These are phyloP conservation scores for Clonostachys solani DNA, from an alignment of 2,329 filamentous ascomycete genomes.

Conservation along the genomic window DNA sequence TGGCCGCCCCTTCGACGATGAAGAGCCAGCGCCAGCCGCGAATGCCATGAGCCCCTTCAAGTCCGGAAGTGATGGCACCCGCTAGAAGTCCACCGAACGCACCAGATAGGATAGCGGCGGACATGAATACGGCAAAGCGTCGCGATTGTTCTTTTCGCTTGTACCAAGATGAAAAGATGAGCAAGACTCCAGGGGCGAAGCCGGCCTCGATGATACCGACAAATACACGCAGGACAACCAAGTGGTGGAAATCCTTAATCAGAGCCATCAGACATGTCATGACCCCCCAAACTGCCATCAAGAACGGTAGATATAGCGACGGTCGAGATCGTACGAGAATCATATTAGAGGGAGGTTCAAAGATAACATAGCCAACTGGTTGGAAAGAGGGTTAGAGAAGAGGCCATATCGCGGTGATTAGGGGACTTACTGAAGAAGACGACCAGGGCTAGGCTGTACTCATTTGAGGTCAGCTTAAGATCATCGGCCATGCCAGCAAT, in stretches of 20 bases:
- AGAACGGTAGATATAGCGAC: slow-evolving; percentile 24
- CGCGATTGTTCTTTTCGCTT: slow-evolving; percentile 13
- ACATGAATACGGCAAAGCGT: slow-evolving; percentile 23
- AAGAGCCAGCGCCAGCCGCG: slow-evolving; percentile 41
- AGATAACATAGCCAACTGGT: slow-evolving; percentile 44
- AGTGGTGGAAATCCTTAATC: slow-evolving; percentile 7
- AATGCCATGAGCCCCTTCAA: slow-evolving; percentile 30
- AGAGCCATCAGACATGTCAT: slow-evolving; percentile 11
- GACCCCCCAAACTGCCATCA: slow-evolving; percentile 16
- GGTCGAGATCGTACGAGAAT: slow-evolving; percentile 38
- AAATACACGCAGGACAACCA: slow-evolving; percentile 11
- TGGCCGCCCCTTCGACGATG: slow-evolving; percentile 65
- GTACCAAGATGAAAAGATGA: slow-evolving; percentile 19
- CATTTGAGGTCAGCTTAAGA: slow-evolving; percentile 26
- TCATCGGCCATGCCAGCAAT: slow-evolving; percentile 47
- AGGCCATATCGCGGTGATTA: not conserved
- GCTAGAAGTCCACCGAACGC: slow-evolving; percentile 40
- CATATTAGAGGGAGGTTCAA: slow-evolving; percentile 49
- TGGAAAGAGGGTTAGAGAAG: slow-evolving; percentile 5
- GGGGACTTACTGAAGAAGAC: slow-evolving; percentile 23
- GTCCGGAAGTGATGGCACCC: slow-evolving; percentile 25
- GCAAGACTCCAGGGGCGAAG: slow-evolving; percentile 18
- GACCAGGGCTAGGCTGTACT: slow-evolving; percentile 26
- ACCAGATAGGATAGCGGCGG: slow-evolving; percentile 23
- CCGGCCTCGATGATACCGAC: slow-evolving; percentile 11